Base-by-base conservation (phyloP, 2,329 filamentous ascomycete species). In the Trichoderma citrinoviride region DNA sequence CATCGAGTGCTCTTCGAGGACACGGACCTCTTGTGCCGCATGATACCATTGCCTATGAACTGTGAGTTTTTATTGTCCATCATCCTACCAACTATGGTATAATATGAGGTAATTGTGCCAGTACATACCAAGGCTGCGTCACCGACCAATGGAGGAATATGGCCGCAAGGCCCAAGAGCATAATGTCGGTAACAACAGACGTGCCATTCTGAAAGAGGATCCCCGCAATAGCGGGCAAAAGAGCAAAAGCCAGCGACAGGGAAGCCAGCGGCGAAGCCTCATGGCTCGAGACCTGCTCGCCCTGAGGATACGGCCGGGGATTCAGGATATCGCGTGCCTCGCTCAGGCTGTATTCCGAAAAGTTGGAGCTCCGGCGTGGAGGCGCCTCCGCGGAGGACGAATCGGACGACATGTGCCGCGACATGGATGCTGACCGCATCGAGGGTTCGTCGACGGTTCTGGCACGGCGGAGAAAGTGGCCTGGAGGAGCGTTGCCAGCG, bases 111-210 rank as follows among this genome's bases (percentile, higher is more conserved):
- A 41, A 8, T 15, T 7, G 6, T 2, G 37, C 15, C 17, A 15
- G 37, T 25, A 68, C 84, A 74, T 80, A 93, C 93, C 94, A 98
- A 70, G 94, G 94, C 69, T 95, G 82, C 64, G 92, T 89, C 49
- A 97, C 90, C 55, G 91, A 93, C 92, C 93, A 97, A 74, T 97
- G 93, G 67, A 98, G 81, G 72, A 97, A 96, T 50, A 97, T 84
- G 5, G 90, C 91, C 2, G 91, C 91, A 67, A 98, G 77, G 3
- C 85, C 87, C 37, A 98, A 79, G 40, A 98, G 81, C 71, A 95
- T 89, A 29, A 96, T 78, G 76, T 98, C 94, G 0, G 93, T 97
- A 62, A 93, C 87, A 67, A 97, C 83, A 0, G 89, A 86, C 70
- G 89, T 90, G 14, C 94, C 94, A 78, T 96, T 91, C 67, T 90